phyloP scores from a whole-genome alignment of 805 yeast genomes.

The Nakazawaea ernobii region DNA sequence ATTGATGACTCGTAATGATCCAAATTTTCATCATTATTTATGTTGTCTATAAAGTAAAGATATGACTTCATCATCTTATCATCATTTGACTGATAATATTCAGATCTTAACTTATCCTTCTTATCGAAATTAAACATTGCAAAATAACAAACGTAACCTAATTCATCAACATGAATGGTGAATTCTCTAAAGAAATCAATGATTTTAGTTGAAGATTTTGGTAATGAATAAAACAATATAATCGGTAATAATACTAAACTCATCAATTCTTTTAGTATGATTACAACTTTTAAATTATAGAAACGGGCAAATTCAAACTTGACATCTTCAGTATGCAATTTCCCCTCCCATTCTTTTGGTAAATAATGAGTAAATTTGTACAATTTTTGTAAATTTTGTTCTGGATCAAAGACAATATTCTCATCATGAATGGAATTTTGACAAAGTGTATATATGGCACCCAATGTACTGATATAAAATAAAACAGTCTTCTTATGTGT shows the following conservation, averaged over 20 bases:
- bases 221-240: slow-evolving; percentile 79
- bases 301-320: slow-evolving; percentile 76
- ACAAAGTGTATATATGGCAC: slow-evolving; percentile 82
- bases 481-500: slow-evolving; percentile 75
- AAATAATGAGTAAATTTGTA: slow-evolving; percentile 86
- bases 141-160: slow-evolving; percentile 90
- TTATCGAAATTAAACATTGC: slow-evolving; percentile 81
- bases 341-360: slow-evolving; percentile 83
- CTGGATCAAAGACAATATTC: slow-evolving; percentile 82
- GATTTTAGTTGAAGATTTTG: slow-evolving; percentile 65
- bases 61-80: slow-evolving; percentile 92
- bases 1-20: neutral
- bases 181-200: slow-evolving; percentile 89
- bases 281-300: slow-evolving; percentile 66
- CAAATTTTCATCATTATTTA: slow-evolving; percentile 11
- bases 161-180: slow-evolving; percentile 86
- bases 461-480: slow-evolving; percentile 84
- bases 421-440: slow-evolving; percentile 64
- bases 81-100: slow-evolving; percentile 50
- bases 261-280: slow-evolving; percentile 71
- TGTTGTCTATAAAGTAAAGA: slow-evolving; percentile 66
- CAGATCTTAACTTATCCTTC: slow-evolving; percentile 29
- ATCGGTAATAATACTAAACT: slow-evolving; percentile 85
- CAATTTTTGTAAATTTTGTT: slow-evolving; percentile 72
- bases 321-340: slow-evolving; percentile 77